These are phyloP conservation scores for Geum urbanum DNA, from an alignment of 306 rosid genomes.

Conservation along the genomic window DNA sequence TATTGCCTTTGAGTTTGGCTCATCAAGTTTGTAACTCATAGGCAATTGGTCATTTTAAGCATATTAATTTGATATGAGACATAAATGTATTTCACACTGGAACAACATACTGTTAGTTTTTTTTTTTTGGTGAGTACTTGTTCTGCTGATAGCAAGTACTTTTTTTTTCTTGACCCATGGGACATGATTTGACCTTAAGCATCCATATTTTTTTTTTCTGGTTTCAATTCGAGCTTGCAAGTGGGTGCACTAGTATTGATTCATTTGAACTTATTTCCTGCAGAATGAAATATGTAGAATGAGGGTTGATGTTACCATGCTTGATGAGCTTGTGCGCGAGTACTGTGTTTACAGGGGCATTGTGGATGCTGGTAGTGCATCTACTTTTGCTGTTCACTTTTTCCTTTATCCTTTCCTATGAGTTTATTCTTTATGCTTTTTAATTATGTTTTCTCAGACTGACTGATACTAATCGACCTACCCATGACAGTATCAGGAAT, in stretches of 20 bases:
- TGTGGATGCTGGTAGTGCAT: constrained; percentile 59
- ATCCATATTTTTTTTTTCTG: neutral
- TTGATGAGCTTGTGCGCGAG: constrained; percentile 95
- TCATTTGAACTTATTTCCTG: constrained; percentile 28
- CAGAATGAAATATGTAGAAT: constrained; percentile 95
- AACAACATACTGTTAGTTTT: neutral
- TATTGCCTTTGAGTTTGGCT: neutral
- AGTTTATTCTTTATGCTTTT: neutral
- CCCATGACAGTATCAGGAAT: constrained; percentile 37
- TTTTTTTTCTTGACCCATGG: neutral
- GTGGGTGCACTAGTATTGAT: constrained; percentile 5
- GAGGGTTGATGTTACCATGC: constrained; percentile 71
- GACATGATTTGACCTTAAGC: neutral
- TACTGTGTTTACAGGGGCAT: constrained; percentile 96
- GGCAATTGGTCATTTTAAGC: neutral
- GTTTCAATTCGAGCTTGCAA: neutral
- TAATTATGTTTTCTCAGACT: neutral
- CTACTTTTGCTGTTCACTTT: constrained; percentile 30
- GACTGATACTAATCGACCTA: constrained; percentile 19
- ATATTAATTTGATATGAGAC: neutral
- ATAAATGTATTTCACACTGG: neutral
- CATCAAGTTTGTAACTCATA: neutral
- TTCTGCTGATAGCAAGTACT: neutral
- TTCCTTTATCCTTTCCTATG: neutral
- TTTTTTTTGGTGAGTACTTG: neutral